A percentile compares a stretch with the other conserved stretches of the same genome.
Conservation (phyloP, 2,329 filamentous ascomycete genomes). For the Trichoderma koningiopsis region DNA sequence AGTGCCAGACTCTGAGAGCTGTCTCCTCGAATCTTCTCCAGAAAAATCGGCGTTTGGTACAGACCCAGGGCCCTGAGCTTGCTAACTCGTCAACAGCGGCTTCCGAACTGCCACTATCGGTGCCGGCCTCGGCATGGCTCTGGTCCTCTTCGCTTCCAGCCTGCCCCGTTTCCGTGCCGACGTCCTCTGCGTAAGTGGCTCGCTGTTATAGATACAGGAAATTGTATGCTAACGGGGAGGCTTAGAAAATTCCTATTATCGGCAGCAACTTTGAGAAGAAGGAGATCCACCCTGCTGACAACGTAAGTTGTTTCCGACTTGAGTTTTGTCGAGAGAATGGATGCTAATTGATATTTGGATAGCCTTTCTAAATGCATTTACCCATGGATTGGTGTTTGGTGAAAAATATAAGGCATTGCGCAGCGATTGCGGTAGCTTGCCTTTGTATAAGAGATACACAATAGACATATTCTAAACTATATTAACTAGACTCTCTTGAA, state of each 20-base stretch:
- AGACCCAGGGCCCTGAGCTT: neutral
- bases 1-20: neutral
- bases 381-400: constrained; percentile 25
- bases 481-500: neutral
- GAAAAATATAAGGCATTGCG: constrained; percentile 33
- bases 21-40: neutral
- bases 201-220: neutral
- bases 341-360: constrained; percentile 33
- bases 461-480: constrained; percentile 36
- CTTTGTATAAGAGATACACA: constrained; percentile 45
- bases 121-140: constrained; percentile 57
- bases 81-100: constrained; percentile 44
- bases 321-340: neutral
- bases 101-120: constrained; percentile 57
- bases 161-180: constrained; percentile 63
- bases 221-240: neutral
- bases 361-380: constrained; percentile 45
- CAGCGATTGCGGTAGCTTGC: constrained; percentile 33
- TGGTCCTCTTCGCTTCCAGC: constrained; percentile 63
- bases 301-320: constrained; percentile 49
- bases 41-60: constrained; percentile 27
- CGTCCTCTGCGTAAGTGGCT: constrained; percentile 55
- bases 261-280: constrained; percentile 54
- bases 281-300: constrained; percentile 62
- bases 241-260: constrained; percentile 58